phyloP scores from a whole-genome alignment of 345 rosid species.

The Hibiscus syriacus region DNA sequence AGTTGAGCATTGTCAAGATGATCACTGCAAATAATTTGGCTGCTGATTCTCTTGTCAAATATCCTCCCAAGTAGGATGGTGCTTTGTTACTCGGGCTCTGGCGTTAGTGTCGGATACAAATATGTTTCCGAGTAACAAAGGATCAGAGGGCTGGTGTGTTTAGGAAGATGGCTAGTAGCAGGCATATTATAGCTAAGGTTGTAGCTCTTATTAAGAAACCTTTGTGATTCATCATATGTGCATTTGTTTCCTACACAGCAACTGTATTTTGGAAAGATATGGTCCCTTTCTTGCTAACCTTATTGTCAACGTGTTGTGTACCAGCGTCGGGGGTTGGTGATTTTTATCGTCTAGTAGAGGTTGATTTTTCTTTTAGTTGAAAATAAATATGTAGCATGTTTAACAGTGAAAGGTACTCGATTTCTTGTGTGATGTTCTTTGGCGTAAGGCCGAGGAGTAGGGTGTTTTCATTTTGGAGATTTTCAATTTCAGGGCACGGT shows the following conservation, averaged over 20 bases:
- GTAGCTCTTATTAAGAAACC: conserved; percentile 18
- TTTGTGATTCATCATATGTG: conserved; percentile 17
- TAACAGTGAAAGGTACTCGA: no score
- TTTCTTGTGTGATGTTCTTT: no score
- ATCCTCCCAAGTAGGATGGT: conserved; percentile 18
- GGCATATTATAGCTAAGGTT: conserved; percentile 19
- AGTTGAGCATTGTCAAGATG: conserved; percentile 10
- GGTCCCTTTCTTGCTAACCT: conserved; percentile 25
- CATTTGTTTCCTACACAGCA: conserved; percentile 15
- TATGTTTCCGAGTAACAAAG: neutral
- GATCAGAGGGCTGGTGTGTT: neutral
- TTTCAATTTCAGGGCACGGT: no score
- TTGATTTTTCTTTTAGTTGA: no score
- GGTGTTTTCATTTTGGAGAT: no score
- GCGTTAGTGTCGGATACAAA: neutral
- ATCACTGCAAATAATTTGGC: conserved; percentile 12
- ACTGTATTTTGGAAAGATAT: conserved; percentile 14
- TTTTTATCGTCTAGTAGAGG: no score
- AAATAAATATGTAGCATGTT: no score
- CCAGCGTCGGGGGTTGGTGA: neutral
- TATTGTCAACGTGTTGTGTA: neutral
- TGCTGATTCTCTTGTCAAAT: conserved; percentile 23
- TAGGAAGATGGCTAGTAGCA: conserved; percentile 22
- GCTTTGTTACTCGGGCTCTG: conserved; percentile 3
- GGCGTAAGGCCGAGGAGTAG: no score